These are phyloP conservation scores for Gnomoniopsis smithogilvyi DNA, from an alignment of 2,329 filamentous ascomycete genomes.

Conservation along the genomic window DNA sequence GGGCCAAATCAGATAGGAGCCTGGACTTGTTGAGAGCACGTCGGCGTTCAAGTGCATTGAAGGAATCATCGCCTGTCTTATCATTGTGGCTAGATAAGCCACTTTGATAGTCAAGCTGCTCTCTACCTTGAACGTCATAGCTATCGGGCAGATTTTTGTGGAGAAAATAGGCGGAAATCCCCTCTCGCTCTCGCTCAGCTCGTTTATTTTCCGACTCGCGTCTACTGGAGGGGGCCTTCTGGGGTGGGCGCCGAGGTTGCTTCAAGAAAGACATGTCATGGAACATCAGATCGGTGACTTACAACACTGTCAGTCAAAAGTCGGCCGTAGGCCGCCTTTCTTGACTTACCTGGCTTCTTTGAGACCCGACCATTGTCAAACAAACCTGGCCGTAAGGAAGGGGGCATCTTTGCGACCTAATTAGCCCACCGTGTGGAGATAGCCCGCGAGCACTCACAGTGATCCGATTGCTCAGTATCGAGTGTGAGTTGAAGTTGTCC, in stretches of 20 bases:
- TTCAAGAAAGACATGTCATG: constrained; percentile 47
- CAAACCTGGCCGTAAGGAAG: constrained; percentile 36
- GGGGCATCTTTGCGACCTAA: constrained; percentile 29
- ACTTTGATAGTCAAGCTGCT: not conserved
- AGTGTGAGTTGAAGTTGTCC: constrained; percentile 52
- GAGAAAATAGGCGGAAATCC: constrained; percentile 35
- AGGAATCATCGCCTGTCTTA: not conserved
- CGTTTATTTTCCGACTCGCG: constrained; percentile 25
- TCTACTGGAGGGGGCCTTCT: constrained; percentile 17
- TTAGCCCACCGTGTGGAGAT: constrained; percentile 6
- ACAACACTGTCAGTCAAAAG: not conserved
- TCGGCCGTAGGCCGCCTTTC: not conserved
- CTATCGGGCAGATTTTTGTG: not conserved
- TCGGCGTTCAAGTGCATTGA: not conserved
- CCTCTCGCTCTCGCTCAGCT: constrained; percentile 31
- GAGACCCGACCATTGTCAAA: constrained; percentile 39
- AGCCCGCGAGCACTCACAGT: constrained; percentile 38
- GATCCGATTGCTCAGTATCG: constrained; percentile 48
- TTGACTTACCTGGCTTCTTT: constrained; percentile 8
- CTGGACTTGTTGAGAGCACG: not conserved
- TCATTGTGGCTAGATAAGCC: constrained; percentile 1
- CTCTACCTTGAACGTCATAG: constrained; percentile 12
- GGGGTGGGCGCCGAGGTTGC: constrained; percentile 12
- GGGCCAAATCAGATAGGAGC: not conserved
- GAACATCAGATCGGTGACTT: constrained; percentile 52